Base-by-base conservation (phyloP, 306 rosid species). In the Prunus fruticosa region DNA sequence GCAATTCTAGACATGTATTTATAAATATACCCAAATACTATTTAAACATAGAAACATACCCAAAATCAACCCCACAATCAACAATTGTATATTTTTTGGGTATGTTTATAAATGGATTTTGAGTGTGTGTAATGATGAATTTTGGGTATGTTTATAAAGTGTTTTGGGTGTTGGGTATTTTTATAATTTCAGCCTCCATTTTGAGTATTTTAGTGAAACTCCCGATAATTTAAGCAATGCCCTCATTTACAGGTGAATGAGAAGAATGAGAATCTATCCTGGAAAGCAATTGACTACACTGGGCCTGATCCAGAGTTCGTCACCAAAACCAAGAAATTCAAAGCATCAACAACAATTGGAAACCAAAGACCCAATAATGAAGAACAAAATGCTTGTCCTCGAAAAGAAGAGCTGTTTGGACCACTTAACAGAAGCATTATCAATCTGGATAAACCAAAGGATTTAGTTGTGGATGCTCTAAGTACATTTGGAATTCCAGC, bases 231-330 rank as follows among this genome's bases (percentile, higher is more conserved):
- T 53, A 4, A 32, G 34, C 34, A 64, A 32, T n/a, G 22, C 1
- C 1, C 1, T 50, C 43, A 53, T 22, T 79, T 72, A 70, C 87
- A 92, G 97, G 18, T 88, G 63, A 91, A 92, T 73, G 92, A 87
- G 67, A 80, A 90, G 72, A 81, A 79, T 49, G 85, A 86, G 2
- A 92, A 90, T 73, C 5, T 32, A 32, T 64, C 93, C 78, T 92
- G 97, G 97, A 83, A 86, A 63, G 97, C 97, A 70, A 90, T 92
- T 25, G 92, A 89, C 69, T 92, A 92, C 50, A 66, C 74, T 2
- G 93, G 97, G 74, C 89, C 92, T 11, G 93, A 92, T 53, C 92
- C 91, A 57, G 83, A 87, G 22, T 87, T 87, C 86, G 85, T 75
- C 66, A 71, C 80, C 64, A 89, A 85, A 78, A 64, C 81, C 54